Evolutionary conservation across 352 stramenopile species (phyloP).

Genomic region (Pythium phragmiticola): DNA sequence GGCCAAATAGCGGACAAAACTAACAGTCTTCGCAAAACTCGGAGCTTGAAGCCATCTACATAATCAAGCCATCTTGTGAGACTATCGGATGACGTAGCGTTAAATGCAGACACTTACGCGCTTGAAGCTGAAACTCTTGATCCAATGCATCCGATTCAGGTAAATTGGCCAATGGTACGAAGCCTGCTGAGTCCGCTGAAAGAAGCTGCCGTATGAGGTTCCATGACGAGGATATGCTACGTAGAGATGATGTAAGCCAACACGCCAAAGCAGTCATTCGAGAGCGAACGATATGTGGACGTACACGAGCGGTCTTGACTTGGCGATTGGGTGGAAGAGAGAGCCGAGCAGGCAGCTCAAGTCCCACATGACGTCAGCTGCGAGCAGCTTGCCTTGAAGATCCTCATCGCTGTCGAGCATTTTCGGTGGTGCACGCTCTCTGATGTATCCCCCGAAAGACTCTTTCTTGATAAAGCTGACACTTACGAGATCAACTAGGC

Average conservation of each 20-base stretch:
- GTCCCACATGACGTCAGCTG: conserved; percentile 26
- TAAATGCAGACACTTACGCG: conserved; percentile 3
- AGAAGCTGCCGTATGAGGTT: conserved; percentile 20
- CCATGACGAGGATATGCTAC: conserved; percentile 11
- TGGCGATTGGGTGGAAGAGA: conserved; percentile 7
- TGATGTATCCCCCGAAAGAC: conserved; percentile 21
- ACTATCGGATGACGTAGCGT: background rate
- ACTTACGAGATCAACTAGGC: conserved; percentile 17
- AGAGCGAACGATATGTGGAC: background rate
- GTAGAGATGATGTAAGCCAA: background rate
- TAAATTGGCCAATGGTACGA: conserved; percentile 8
- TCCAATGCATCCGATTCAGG: background rate
- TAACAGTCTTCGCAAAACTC: conserved; percentile 18
- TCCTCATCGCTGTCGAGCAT: conserved; percentile 12
- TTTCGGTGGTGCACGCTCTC: conserved; percentile 15
- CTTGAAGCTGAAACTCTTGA: conserved; percentile 23
- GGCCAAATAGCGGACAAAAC: conserved; percentile 20
- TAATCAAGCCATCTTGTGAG: background rate
- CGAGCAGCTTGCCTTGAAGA: conserved; percentile 19
- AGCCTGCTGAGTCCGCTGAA: background rate
- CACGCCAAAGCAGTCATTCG: background rate
- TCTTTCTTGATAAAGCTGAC: conserved; percentile 17
- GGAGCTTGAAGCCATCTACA: conserved; percentile 25
- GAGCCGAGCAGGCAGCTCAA: conserved; percentile 10
- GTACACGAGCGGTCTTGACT: conserved; percentile 5